Conservation (phyloP, 108 stramenopile genomes). For the Pseudonitzschia multiseries region DNA sequence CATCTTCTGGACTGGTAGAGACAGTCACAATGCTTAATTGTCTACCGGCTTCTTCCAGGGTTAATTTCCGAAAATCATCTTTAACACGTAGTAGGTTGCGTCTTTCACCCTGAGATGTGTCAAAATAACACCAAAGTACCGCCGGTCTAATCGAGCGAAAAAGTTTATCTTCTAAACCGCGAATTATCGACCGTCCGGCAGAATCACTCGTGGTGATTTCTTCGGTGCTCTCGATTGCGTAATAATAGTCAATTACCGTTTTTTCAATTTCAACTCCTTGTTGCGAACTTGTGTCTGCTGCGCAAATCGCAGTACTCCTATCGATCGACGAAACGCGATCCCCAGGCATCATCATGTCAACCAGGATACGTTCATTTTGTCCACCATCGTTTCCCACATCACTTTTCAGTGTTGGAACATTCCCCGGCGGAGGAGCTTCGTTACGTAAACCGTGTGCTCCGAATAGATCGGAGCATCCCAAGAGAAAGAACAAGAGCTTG, state of each 20-base stretch:
- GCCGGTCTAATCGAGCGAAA: slow-evolving; percentile 26
- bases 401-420: too few species aligned
- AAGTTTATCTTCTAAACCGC: slow-evolving; percentile 22
- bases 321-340: slow-evolving; percentile 28
- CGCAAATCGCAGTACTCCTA: slow-evolving; percentile 18
- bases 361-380: not conserved
- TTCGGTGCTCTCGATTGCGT: slow-evolving; percentile 23
- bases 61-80: slow-evolving; percentile 15
- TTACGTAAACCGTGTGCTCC: not conserved
- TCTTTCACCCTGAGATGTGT: not conserved
- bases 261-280: slow-evolving; percentile 1
- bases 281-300: not conserved
- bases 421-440: too few species aligned
- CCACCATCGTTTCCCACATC: not conserved
- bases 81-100: slow-evolving; percentile 4
- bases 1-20: slow-evolving; percentile 28
- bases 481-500: not conserved
- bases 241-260: slow-evolving; percentile 34
- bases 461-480: not conserved
- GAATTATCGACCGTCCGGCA: slow-evolving; percentile 3
- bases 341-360: slow-evolving; percentile 15
- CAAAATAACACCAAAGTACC: slow-evolving; percentile 31
- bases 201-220: slow-evolving; percentile 6
- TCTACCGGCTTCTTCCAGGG: slow-evolving; percentile 18
- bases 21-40: slow-evolving; percentile 22